Evolutionary conservation across 768 basidiomycete species (phyloP).

Genomic region (Lactarius psammicola): DNA sequence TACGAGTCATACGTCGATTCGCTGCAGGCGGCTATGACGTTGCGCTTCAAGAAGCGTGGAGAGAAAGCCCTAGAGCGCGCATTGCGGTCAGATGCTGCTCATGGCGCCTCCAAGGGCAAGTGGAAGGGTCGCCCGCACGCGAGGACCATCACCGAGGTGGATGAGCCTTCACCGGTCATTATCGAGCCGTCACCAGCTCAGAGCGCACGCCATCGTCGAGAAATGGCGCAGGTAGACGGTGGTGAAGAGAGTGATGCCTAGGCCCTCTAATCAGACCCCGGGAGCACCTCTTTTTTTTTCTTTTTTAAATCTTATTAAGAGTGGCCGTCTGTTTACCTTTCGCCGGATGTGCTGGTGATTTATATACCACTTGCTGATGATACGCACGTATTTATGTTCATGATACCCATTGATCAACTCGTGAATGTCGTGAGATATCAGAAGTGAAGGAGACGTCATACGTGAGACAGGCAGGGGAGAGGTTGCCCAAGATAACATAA

Average conservation of each 20-base stretch:
- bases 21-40: conserved; percentile 74
- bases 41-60: conserved; percentile 86
- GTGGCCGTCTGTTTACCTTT: conserved; percentile 9
- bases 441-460: neutral
- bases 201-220: conserved; percentile 17
- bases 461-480: neutral
- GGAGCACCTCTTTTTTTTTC: neutral
- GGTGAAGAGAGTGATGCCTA: conserved; percentile 15
- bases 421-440: conserved; percentile 5
- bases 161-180: conserved; percentile 33
- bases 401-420: conserved; percentile 20
- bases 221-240: conserved; percentile 15
- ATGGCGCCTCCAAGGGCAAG: conserved; percentile 33
- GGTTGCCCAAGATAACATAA: conserved; percentile 24
- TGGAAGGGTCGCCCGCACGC: conserved; percentile 43
- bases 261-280: neutral
- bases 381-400: conserved; percentile 17
- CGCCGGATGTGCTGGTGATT: conserved; percentile 4
- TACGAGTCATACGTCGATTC: conserved; percentile 95
- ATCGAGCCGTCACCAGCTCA: neutral
- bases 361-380: conserved; percentile 27
- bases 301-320: neutral
- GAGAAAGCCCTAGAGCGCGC: conserved; percentile 77
- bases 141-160: conserved; percentile 49
- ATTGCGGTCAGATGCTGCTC: conserved; percentile 36